Base-by-base conservation (phyloP, 257 asterid genomes). In the Rubia yunnanensis region DNA sequence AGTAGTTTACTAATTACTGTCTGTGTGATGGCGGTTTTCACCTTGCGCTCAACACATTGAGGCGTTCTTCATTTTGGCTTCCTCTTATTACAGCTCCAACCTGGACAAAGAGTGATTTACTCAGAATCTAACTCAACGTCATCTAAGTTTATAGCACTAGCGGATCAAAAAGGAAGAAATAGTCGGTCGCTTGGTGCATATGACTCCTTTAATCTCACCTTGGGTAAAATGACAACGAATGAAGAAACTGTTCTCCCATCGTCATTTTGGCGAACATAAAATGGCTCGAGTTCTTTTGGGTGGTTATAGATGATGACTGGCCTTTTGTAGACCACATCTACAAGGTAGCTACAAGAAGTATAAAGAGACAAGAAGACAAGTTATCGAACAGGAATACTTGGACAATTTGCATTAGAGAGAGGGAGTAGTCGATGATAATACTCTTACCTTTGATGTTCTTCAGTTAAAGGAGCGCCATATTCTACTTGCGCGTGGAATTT, bases 11-110 rank as follows among this genome's bases (percentile, higher is more conserved):
- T n/a, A 6, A 10, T 39, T 2, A 8, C 7, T 13, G 22, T 9
- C 34, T 59, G 65, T 10, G n/a, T 36, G 13, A 13, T 22, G 2
- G 48, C 4, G 14, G 60, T 69, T 70, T 35, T 73, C 72, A 91
- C 98, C 98, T 85, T 63, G 85, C 18, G 70, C 66, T 78, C 68
- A 92, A 59, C 68, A 71, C 55, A 54, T 72, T 49, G 13, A 73
- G 36, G 26, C 96, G 96, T 59, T 92, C 99, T 76, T 92, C 99
- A 10, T 78, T 89, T 78, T 87, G 95, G 81, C 95, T 83, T 70
- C 99, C 99, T 78, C 75, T 75, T 38, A 92, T 74, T 65, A 92
- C 69, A 72, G 83, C 68, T 62, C 99, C 99, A 41, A 84, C 83
- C 98, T 88, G 82, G 27, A 73, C 18, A 60, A 11, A 58, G 18